These are phyloP conservation scores for Fusarium sp. DNA, from an alignment of 2,329 filamentous ascomycete genomes.

Conservation along the genomic window DNA sequence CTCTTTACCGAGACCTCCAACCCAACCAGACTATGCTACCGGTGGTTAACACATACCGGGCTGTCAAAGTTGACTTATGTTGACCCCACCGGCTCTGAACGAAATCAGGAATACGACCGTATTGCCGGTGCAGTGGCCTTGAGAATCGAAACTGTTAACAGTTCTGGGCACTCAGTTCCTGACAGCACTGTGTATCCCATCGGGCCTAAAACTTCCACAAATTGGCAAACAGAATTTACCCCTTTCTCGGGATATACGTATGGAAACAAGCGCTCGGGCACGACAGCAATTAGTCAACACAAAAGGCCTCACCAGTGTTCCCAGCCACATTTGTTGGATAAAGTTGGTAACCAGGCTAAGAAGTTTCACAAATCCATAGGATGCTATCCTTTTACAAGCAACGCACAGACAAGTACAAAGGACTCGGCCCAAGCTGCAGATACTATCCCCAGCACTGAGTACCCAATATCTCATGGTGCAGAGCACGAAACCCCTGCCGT, in stretches of 20 bases:
- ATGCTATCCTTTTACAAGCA: background rate
- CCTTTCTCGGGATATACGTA: constrained; percentile 40
- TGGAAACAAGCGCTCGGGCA: constrained; percentile 26
- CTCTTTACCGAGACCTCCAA: constrained; percentile 37
- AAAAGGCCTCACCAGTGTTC: background rate
- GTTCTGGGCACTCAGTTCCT: constrained; percentile 2
- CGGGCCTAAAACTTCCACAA: background rate
- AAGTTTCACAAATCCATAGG: background rate
- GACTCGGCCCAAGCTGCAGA: background rate
- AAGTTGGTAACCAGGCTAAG: background rate
- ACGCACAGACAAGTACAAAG: background rate
- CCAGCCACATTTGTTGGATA: background rate
- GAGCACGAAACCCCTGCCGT: background rate
- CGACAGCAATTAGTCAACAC: background rate
- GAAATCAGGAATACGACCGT: constrained; percentile 29
- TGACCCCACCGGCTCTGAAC: constrained; percentile 1
- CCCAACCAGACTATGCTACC: constrained; percentile 38
- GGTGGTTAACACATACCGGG: constrained; percentile 48
- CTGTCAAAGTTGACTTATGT: constrained; percentile 48
- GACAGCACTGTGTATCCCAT: constrained; percentile 29
- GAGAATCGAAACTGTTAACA: constrained; percentile 33
- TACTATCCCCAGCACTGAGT: background rate
- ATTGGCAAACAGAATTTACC: constrained; percentile 14
- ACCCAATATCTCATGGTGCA: background rate
- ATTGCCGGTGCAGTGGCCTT: constrained; percentile 40